Conservation (phyloP, 345 rosid genomes). For the Boechera retrofracta region DNA sequence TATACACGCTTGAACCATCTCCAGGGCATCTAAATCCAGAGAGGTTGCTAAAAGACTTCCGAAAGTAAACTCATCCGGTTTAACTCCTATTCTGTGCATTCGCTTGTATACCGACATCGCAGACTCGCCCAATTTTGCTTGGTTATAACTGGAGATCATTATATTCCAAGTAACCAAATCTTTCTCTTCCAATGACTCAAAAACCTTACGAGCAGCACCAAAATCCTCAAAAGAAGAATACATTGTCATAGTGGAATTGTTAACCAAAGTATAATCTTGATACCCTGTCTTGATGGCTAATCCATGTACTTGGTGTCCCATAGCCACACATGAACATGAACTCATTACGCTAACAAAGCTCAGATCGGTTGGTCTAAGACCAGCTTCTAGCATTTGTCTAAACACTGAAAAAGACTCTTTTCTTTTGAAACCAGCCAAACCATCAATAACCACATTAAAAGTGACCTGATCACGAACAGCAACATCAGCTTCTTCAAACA, state of each 20-base stretch:
- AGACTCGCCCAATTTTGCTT: slow-evolving; percentile 45
- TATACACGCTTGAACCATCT: slow-evolving; percentile 60
- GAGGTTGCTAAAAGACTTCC: slow-evolving; percentile 73
- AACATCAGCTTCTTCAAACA: slow-evolving; percentile 57
- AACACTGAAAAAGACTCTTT: slow-evolving; percentile 54
- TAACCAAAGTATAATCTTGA: slow-evolving; percentile 55
- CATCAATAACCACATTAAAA: slow-evolving; percentile 73
- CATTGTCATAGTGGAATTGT: slow-evolving; percentile 71
- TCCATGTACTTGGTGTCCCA: slow-evolving; percentile 59
- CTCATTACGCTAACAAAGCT: slow-evolving; percentile 67
- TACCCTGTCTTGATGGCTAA: slow-evolving; percentile 62
- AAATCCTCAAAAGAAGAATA: slow-evolving; percentile 55
- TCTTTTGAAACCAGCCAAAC: slow-evolving; percentile 55
- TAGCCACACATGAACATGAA: slow-evolving; percentile 45
- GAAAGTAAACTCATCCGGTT: slow-evolving; percentile 73
- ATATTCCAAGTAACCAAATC: slow-evolving; percentile 85
- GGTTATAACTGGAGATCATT: slow-evolving; percentile 67
- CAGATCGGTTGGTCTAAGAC: slow-evolving; percentile 61
- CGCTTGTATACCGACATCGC: slow-evolving; percentile 53
- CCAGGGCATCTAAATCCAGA: slow-evolving; percentile 46
- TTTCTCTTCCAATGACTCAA: slow-evolving; percentile 57
- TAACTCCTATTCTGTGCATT: slow-evolving; percentile 58
- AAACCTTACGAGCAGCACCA: slow-evolving; percentile 49
- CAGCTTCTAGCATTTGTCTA: slow-evolving; percentile 54
- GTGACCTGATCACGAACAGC: slow-evolving; percentile 58